phyloP scores from a whole-genome alignment of 2,329 filamentous ascomycete genomes.

The Paecilomyces variotii region DNA sequence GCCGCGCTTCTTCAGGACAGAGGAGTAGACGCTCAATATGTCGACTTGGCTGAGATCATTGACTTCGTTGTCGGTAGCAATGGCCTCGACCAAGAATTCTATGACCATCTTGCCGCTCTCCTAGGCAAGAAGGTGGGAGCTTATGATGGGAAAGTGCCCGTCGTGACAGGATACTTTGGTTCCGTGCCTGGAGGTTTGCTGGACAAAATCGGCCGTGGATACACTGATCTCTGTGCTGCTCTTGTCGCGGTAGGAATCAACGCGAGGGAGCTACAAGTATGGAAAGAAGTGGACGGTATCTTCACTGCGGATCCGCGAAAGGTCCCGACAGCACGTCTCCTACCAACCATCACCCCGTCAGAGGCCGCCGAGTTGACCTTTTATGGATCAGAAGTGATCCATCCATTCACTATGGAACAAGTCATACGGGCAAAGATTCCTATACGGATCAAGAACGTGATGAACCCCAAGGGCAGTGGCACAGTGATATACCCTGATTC shows the following conservation, averaged over 20 bases:
- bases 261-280: conserved; percentile 86
- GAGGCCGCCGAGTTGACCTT: conserved; percentile 95
- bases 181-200: conserved; percentile 85
- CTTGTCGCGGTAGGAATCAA: conserved; percentile 81
- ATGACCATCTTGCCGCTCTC: conserved; percentile 53
- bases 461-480: conserved; percentile 55
- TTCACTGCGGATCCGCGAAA: conserved; percentile 81
- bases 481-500: conserved; percentile 68
- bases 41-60: conserved; percentile 79
- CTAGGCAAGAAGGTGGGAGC: conserved; percentile 57
- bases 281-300: conserved; percentile 98
- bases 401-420: conserved; percentile 98
- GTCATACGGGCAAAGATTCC: conserved; percentile 58
- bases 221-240: conserved; percentile 92
- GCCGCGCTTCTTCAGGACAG: conserved; percentile 71
- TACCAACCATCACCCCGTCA: conserved; percentile 80
- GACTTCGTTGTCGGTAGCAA: conserved; percentile 50
- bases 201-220: conserved; percentile 86
- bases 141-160: conserved; percentile 62
- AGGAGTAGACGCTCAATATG: conserved; percentile 76
- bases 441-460: conserved; percentile 63
- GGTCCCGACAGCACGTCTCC: conserved; percentile 84
- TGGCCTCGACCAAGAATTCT: conserved; percentile 61
- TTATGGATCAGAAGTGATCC: conserved; percentile 92
- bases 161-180: conserved; percentile 91